Percentiles rank a stretch among this genome's conserved stretches.
Evolutionary conservation across 192 early-diverging fungal species (phyloP).

Genomic region (Linnemannia elongata): DNA sequence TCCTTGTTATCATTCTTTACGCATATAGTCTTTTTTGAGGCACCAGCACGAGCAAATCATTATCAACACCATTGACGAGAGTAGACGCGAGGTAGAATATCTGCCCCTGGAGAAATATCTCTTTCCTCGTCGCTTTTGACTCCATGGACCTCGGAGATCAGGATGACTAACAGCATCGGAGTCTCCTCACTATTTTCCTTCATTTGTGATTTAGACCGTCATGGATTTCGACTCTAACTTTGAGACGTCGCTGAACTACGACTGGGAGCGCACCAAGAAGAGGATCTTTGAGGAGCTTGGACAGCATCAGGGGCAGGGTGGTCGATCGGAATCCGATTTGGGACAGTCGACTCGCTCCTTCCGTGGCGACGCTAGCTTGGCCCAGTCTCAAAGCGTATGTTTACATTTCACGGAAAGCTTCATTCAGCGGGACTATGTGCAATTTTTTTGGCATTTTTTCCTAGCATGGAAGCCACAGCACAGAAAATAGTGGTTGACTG

Average conservation of each 20-base stretch:
- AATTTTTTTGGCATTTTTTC: too few species aligned
- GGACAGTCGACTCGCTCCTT: conserved; percentile 18
- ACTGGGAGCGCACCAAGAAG: conserved; percentile 83
- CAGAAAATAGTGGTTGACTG: background rate
- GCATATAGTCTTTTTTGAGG: conserved; percentile 69
- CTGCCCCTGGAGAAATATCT: conserved; percentile 10
- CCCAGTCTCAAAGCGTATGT: conserved; percentile 35
- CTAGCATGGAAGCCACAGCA: background rate
- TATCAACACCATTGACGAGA: conserved; percentile 79
- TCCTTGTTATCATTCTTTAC: background rate
- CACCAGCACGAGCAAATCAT: conserved; percentile 85
- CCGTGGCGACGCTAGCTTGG: conserved; percentile 33
- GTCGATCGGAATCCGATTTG: conserved; percentile 1
- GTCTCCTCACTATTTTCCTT: background rate
- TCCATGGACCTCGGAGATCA: background rate
- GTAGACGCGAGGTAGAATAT: conserved; percentile 63
- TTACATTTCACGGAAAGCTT: background rate
- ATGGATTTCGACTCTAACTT: conserved; percentile 77
- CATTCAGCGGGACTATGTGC: too few species aligned
- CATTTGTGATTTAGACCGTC: conserved; percentile 61
- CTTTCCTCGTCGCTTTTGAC: background rate
- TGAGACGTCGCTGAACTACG: conserved; percentile 66
- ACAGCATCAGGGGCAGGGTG: conserved; percentile 61
- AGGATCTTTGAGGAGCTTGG: conserved; percentile 89
- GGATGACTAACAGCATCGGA: background rate